Conservation (phyloP, 2,329 filamentous ascomycete genomes). For the Sphaerostilbella broomeana region DNA sequence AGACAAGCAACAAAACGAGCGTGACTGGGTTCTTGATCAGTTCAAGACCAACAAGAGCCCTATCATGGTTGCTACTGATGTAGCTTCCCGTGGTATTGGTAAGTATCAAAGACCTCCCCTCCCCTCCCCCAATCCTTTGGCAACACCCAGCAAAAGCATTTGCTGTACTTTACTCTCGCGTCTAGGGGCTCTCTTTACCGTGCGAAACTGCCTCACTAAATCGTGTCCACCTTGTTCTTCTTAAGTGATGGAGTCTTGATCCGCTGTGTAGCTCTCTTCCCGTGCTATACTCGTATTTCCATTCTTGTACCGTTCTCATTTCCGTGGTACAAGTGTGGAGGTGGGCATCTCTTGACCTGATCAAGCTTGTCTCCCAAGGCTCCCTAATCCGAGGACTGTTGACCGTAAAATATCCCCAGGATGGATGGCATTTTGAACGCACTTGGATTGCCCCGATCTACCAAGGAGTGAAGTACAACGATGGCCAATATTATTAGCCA, state of each 20-base stretch:
- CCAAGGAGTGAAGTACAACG: slow-evolving; percentile 49
- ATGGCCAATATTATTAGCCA: slow-evolving; percentile 45
- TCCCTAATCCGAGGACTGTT: slow-evolving; percentile 51
- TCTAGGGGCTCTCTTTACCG: slow-evolving; percentile 81
- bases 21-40: slow-evolving; percentile 98
- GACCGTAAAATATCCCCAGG: slow-evolving; percentile 39
- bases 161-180: slow-evolving; percentile 86
- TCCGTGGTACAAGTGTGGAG: slow-evolving; percentile 67
- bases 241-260: slow-evolving; percentile 77
- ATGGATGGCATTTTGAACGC: slow-evolving; percentile 49
- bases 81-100: slow-evolving; percentile 99
- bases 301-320: slow-evolving; percentile 59
- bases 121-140: slow-evolving; percentile 37
- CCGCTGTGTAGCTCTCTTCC: slow-evolving; percentile 30
- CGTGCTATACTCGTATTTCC: slow-evolving; percentile 70
- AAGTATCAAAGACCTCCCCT: slow-evolving; percentile 73
- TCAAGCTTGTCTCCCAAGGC: slow-evolving; percentile 61
- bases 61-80: slow-evolving; percentile 99
- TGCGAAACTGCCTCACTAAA: slow-evolving; percentile 88
- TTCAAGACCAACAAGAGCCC: slow-evolving; percentile 99
- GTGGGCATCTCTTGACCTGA: slow-evolving; percentile 69
- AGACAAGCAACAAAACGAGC: slow-evolving; percentile 98
- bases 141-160: slow-evolving; percentile 51
- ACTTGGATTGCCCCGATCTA: slow-evolving; percentile 54
- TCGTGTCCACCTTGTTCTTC: slow-evolving; percentile 77